Base-by-base conservation (phyloP, 2,329 filamentous ascomycete genomes). In the Hypomyces rosellus region DNA sequence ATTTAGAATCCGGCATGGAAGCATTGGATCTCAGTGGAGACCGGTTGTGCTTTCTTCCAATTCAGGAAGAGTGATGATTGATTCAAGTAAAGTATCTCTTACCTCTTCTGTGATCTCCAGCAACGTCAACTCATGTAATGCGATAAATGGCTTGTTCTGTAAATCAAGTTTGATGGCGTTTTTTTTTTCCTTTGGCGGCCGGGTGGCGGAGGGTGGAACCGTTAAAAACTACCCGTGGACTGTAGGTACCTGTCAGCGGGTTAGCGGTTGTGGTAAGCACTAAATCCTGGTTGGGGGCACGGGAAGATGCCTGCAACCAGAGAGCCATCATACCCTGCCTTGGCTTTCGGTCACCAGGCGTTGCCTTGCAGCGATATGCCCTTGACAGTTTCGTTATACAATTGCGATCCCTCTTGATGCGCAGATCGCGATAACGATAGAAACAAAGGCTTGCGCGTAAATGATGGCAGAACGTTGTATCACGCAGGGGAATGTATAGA, bases 221-320 rank as follows among this genome's bases (percentile, higher is more conserved):
- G 39, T 44, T 53, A 40, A 40, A 30, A 47, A 25, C 43, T 40
- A 47, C 37, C 16, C 38, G 38, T 41, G 16, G 36, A 38, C 8
- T 41, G 15, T 20, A 12, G 38, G 40, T 36, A 51, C 51, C 50
- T 53, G 51, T 49, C 48, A 53, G 49, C 49, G 36, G 34, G 51
- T 53, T 50, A 53, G 51, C 48, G 40, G 44, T 22, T 41, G 44
- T 30, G 43, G 48, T 53, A 48, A 50, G 44, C 48, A 50, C 48
- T 50, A 45, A 50, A 50, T 39, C 51, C 51, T 50, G 34, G 51
- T 43, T 46, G 42, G 44, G 44, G 40, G 34, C 16, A 48, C 51
- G 51, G 48, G 43, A 53, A 53, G 48, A 53, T 47, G 51, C 48
- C 33, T 53, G 48, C 44, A 50, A 36, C 33, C 45, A 30, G 40